These are phyloP conservation scores for Dinochytrium kinnereticum DNA, from an alignment of 371 early-diverging fungal genomes.

Conservation along the genomic window DNA sequence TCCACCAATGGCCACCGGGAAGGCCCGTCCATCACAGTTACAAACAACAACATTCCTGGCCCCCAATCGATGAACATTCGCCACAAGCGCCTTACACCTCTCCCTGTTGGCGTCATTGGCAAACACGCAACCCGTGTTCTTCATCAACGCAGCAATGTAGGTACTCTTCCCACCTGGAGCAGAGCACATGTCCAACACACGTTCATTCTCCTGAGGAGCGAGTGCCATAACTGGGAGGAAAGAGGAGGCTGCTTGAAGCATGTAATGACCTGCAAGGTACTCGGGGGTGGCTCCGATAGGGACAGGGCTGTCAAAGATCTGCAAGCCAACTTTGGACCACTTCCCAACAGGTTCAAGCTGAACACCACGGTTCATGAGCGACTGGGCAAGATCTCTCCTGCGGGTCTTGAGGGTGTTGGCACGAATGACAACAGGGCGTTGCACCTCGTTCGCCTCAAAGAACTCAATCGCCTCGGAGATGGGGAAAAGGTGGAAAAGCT, in stretches of 20 bases:
- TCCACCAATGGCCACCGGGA: slow-evolving; percentile 93
- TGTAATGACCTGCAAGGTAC: slow-evolving; percentile 99
- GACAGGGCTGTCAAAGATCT: slow-evolving; percentile 89
- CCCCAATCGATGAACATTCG: slow-evolving; percentile 96
- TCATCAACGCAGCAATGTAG: slow-evolving; percentile 92
- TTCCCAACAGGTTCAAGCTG: slow-evolving; percentile 98
- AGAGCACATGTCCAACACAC: slow-evolving; percentile 98
- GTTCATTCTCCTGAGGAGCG: slow-evolving; percentile 91
- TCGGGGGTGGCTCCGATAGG: slow-evolving; percentile 99
- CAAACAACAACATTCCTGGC: slow-evolving; percentile 95
- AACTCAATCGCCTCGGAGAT: slow-evolving; percentile 93
- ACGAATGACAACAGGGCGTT: slow-evolving; percentile 97
- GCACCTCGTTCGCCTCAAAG: slow-evolving; percentile 98
- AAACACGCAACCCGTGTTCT: slow-evolving; percentile 98
- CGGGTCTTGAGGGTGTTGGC: slow-evolving; percentile 96
- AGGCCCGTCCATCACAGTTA: slow-evolving; percentile 95
- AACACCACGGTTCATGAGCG: slow-evolving; percentile 94
- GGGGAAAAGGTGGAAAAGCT: slow-evolving; percentile 89
- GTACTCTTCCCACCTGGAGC: slow-evolving; percentile 99
- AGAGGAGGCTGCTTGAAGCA: slow-evolving; percentile 98
- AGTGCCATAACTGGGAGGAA: slow-evolving; percentile 98
- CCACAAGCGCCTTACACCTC: slow-evolving; percentile 87
- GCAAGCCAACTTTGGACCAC: slow-evolving; percentile 75
- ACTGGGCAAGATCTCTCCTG: slow-evolving; percentile 94
- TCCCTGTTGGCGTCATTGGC: slow-evolving; percentile 98